These are phyloP conservation scores for Pulveroboletus frians DNA, from an alignment of 768 basidiomycete species.

Conservation along the genomic window DNA sequence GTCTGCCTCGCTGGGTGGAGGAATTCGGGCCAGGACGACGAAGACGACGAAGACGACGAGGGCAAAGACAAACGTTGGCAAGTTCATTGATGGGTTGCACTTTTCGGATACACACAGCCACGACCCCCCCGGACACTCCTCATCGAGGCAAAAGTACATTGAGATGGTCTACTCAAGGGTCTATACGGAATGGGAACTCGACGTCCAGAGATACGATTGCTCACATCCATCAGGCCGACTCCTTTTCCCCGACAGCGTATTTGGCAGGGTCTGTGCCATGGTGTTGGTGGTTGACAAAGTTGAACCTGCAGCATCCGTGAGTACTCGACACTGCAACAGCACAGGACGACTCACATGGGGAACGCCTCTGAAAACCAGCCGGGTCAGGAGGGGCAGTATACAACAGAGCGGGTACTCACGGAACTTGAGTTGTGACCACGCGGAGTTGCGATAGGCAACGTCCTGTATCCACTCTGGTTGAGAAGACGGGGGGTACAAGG, in stretches of 20 bases:
- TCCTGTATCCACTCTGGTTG: constrained; percentile 84
- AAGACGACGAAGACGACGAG: not conserved
- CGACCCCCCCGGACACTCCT: no score
- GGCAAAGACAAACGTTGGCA: no score
- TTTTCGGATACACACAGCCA: no score
- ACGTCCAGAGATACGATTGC: not conserved
- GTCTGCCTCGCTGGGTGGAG: not conserved
- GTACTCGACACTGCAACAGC: not conserved
- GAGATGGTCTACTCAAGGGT: constrained; percentile 15
- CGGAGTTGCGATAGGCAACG: constrained; percentile 83
- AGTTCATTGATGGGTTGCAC: no score
- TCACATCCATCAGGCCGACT: constrained; percentile 19
- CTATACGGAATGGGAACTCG: not conserved
- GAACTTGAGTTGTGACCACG: constrained; percentile 91
- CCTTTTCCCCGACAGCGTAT: constrained; percentile 47
- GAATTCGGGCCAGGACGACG: not conserved
- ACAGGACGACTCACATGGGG: constrained; percentile 55
- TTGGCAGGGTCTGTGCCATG: constrained; percentile 85
- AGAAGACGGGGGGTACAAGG: constrained; percentile 79
- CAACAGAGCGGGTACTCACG: constrained; percentile 43
- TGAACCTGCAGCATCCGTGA: constrained; percentile 62
- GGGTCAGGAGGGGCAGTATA: constrained; percentile 7
- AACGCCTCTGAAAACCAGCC: constrained; percentile 48
- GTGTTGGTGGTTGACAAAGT: constrained; percentile 85
- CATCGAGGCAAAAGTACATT: no score